Evolutionary conservation across 108 stramenopile genomes (phyloP), one percentile per base, ranked within the genome.

Genomic region (Conticribra weissflogii): DNA sequence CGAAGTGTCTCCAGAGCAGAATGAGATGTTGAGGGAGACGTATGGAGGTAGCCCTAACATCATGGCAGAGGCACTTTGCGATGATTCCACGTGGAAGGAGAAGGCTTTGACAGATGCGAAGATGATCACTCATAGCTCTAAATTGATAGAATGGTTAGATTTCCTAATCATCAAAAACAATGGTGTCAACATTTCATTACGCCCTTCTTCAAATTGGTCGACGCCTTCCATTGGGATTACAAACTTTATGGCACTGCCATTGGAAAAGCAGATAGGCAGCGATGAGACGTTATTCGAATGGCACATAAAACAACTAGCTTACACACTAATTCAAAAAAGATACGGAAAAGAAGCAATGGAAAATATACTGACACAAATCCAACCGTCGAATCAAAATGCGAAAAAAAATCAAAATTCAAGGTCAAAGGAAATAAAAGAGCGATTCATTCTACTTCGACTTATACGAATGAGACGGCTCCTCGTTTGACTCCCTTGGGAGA

Each of bases 131-230:
- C 70, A 71, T 22, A 71, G 53, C 22, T 25, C 28, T 24, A 41
- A 32, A n/a, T n/a, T 71, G 23, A n/a, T 22, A 41, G 34, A 62
- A 32, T 71, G 70, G 70, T 47, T 71, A 1, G 70, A 71, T 19
- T 71, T 71, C 12, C 24, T 71, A 14, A 29, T 71, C 19, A 47
- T 51, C 29, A 57, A 59, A 3, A 36, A 50, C 0, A 27, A 51
- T 32, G 8, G 19, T 0, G 3, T 28, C 15, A 61, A 54, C 4
- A 62, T 61, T 29, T 28, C 27, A 1, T n/a, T 34, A 29, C 18
- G 48, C 23, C 59, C 59, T 1, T 46, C 59, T 48, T 25, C 48
- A 24, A 54, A 61, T 16, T 62, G 32, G 0, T 17, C 49, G 25
- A 52, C 30, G 17, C 24, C 32, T 5, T 48, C 65, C 0, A n/a